A percentile compares a stretch with the other conserved stretches of the same genome.
Evolutionary conservation across 768 basidiomycete species (phyloP).

Genomic region (Termitomyces sp.): DNA sequence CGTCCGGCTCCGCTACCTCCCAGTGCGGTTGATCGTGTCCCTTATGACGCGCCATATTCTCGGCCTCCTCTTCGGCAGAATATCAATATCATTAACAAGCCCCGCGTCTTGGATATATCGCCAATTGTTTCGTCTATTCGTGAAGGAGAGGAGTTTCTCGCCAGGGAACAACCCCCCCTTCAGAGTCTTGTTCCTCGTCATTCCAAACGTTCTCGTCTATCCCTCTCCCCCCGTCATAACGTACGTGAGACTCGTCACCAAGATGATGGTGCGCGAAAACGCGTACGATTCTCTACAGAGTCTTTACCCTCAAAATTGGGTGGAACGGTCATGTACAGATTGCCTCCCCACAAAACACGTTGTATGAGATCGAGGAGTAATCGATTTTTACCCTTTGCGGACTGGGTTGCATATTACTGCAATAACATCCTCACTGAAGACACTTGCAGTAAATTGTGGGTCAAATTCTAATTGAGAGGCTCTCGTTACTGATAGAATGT

Average conservation of each 20-base stretch:
- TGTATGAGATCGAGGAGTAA: background rate
- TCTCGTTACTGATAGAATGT: background rate
- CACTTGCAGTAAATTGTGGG: background rate
- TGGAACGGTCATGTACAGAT: background rate
- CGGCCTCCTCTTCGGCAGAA: background rate
- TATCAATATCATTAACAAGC: background rate
- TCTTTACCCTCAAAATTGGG: background rate
- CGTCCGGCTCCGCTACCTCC: background rate
- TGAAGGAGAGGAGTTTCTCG: background rate
- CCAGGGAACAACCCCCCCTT: background rate
- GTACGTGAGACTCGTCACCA: background rate
- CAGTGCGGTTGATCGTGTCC: background rate
- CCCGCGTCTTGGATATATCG: background rate
- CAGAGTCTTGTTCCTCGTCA: background rate
- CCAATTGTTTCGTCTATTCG: background rate
- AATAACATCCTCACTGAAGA: slow-evolving; percentile 2
- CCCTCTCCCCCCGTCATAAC: background rate
- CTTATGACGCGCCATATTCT: background rate
- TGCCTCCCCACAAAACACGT: background rate
- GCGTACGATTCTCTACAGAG: slow-evolving; percentile 5
- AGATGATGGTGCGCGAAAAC: slow-evolving; percentile 3
- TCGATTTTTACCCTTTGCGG: slow-evolving; percentile 4
- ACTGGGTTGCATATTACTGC: slow-evolving; percentile 10
- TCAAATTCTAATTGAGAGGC: background rate
- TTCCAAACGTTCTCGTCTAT: slow-evolving; percentile 9